Evolutionary conservation across 129 eudicot genomes (phyloP).

Genomic region (Tanacetum coccineum): DNA sequence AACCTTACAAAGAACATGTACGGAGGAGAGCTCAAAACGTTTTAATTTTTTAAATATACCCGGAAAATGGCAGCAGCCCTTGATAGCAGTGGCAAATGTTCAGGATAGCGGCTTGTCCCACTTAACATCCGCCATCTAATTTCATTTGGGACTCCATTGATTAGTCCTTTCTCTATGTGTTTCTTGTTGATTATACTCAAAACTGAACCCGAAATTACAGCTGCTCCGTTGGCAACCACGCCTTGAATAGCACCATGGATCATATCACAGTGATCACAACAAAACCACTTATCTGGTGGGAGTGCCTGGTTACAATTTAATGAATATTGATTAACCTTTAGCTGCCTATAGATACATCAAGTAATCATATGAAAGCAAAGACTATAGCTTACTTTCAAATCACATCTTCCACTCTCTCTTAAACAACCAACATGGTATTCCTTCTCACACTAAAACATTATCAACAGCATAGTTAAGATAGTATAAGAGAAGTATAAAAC

Average conservation of each 20-base stretch:
- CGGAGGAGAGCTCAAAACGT: not conserved
- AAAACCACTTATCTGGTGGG: conserved; percentile 91
- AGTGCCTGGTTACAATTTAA: conserved; percentile 55
- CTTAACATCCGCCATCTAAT: conserved; percentile 71
- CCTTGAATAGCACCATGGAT: conserved; percentile 65
- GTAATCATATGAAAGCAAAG: conserved; percentile 9
- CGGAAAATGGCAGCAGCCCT: conserved; percentile 88
- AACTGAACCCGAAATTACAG: conserved; percentile 49
- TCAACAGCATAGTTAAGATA: conserved; percentile 10
- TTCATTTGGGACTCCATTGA: conserved; percentile 35
- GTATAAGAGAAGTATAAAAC: not conserved
- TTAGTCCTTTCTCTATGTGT: conserved; percentile 39
- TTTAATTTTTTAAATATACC: conserved; percentile 32
- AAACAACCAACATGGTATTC: conserved; percentile 97
- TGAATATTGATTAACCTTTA: not conserved
- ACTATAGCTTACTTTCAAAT: conserved; percentile 60
- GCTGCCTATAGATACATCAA: not conserved
- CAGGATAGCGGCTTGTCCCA: conserved; percentile 83
- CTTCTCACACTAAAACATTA: conserved; percentile 75
- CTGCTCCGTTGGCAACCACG: conserved; percentile 54
- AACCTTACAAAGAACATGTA: not conserved
- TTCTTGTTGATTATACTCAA: conserved; percentile 40
- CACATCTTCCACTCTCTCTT: conserved; percentile 69
- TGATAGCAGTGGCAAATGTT: conserved; percentile 68
- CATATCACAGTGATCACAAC: conserved; percentile 67